phyloP scores from a whole-genome alignment of 495 filamentous ascomycete species.

The Penicillium canescens region DNA sequence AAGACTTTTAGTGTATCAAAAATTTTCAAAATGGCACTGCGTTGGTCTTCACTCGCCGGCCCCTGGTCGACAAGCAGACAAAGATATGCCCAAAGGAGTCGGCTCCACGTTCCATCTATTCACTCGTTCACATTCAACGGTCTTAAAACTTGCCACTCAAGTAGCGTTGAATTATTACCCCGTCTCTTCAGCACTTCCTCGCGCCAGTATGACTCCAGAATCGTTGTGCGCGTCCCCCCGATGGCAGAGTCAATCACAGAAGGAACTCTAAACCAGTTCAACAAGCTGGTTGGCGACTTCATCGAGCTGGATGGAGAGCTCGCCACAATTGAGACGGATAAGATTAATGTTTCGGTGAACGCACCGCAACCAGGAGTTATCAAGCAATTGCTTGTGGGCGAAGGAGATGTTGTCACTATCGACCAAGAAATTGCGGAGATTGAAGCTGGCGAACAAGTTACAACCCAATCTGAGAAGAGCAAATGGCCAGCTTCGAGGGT shows the following conservation, averaged over 20 bases:
- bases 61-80: not conserved
- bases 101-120: too few relatives aligned
- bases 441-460: conserved; percentile 62
- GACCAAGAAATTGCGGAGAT: conserved; percentile 79
- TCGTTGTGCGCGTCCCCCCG: conserved; percentile 77
- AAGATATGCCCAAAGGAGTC: not conserved
- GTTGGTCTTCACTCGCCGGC: not conserved
- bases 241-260: conserved; percentile 98
- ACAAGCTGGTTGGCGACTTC: conserved; percentile 80
- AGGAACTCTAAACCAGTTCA: conserved; percentile 82
- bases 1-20: too few relatives aligned
- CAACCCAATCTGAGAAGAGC: conserved; percentile 34
- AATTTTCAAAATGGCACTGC: not conserved
- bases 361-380: conserved; percentile 79
- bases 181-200: not conserved
- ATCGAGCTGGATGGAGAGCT: conserved; percentile 89
- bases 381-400: conserved; percentile 77
- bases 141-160: not conserved
- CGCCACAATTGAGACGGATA: conserved; percentile 92
- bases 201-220: conserved; percentile 48
- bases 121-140: too few relatives aligned
- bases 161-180: too few relatives aligned
- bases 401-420: conserved; percentile 86
- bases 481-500: not conserved
- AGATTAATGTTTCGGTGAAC: conserved; percentile 89